These are phyloP conservation scores for Beta lomatogona DNA, from an alignment of 179 eudicot genomes.

Conservation along the genomic window DNA sequence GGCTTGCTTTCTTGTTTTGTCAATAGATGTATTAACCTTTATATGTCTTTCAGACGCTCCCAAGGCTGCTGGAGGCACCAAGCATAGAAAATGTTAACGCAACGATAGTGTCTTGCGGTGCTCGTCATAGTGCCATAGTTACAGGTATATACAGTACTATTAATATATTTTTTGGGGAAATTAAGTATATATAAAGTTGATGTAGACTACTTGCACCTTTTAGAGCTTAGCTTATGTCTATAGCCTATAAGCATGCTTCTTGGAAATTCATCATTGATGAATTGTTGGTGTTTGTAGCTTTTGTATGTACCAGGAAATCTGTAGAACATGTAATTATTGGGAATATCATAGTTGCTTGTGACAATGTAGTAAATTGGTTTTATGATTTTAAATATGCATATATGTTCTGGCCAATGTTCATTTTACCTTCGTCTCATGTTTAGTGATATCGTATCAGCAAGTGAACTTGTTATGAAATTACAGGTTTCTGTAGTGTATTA, in stretches of 20 bases:
- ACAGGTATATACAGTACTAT: conserved; percentile 51
- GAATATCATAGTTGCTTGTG: background rate
- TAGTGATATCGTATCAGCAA: background rate
- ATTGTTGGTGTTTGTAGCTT: background rate
- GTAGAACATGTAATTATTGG: background rate
- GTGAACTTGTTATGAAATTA: background rate
- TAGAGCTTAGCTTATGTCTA: no score
- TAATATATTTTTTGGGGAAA: no score
- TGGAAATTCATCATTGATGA: background rate
- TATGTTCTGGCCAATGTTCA: no score
- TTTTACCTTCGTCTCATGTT: no score
- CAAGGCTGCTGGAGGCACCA: conserved; percentile 88
- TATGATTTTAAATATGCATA: no score
- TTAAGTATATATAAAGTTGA: background rate
- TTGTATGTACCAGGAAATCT: background rate
- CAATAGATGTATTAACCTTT: background rate
- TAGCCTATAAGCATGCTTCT: background rate
- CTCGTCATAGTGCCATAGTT: conserved; percentile 89
- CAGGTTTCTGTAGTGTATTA: background rate
- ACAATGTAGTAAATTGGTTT: background rate
- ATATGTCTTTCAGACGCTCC: conserved; percentile 63
- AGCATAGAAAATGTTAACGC: conserved; percentile 67
- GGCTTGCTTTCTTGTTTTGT: background rate
- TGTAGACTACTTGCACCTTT: background rate
- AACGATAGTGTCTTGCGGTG: conserved; percentile 82